A percentile compares a stretch with the other conserved stretches of the same genome.
Evolutionary conservation across 768 basidiomycete genomes (phyloP).

Genomic region (Pilatotrama ljubarskyi): DNA sequence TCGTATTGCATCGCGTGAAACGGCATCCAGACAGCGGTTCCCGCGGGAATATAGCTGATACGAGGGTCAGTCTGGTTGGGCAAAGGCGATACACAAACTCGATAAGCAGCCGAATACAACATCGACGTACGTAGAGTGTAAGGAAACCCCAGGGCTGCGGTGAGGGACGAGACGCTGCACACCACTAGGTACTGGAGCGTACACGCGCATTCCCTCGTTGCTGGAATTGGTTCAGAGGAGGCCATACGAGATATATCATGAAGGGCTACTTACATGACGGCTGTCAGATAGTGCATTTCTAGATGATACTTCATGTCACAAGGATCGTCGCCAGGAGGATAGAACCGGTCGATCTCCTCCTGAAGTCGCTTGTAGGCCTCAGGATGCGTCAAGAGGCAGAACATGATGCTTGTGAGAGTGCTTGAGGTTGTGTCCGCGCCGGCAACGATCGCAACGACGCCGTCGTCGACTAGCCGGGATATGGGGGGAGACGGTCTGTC

Average conservation of each 20-base stretch:
- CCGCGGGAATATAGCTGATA: constrained; percentile 22
- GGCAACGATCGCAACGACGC: constrained; percentile 28
- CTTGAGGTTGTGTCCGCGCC: constrained; percentile 33
- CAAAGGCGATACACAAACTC: too few relatives aligned
- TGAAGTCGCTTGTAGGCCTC: constrained; percentile 18
- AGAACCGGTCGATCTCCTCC: constrained; percentile 28
- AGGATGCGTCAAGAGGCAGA: constrained; percentile 24
- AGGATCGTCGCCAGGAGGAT: constrained; percentile 23
- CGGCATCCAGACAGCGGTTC: constrained; percentile 36
- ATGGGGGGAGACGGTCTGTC: constrained; percentile 7
- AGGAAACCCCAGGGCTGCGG: constrained; percentile 33
- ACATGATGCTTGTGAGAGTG: constrained; percentile 27
- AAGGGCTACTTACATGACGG: constrained; percentile 10
- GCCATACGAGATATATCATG: neutral
- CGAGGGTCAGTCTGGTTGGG: neutral
- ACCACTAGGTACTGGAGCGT: constrained; percentile 43
- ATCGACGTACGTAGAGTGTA: constrained; percentile 35
- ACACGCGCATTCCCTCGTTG: constrained; percentile 47
- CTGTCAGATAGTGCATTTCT: constrained; percentile 16
- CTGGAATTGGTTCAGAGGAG: constrained; percentile 24
- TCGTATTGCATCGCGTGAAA: constrained; percentile 46
- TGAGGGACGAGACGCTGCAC: constrained; percentile 38
- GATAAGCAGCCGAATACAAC: too few relatives aligned
- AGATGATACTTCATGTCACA: constrained; percentile 2
- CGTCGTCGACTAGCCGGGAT: constrained; percentile 15